These are phyloP conservation scores for Rhodotorula taiwanensis DNA, from an alignment of 768 basidiomycete genomes.

Conservation along the genomic window DNA sequence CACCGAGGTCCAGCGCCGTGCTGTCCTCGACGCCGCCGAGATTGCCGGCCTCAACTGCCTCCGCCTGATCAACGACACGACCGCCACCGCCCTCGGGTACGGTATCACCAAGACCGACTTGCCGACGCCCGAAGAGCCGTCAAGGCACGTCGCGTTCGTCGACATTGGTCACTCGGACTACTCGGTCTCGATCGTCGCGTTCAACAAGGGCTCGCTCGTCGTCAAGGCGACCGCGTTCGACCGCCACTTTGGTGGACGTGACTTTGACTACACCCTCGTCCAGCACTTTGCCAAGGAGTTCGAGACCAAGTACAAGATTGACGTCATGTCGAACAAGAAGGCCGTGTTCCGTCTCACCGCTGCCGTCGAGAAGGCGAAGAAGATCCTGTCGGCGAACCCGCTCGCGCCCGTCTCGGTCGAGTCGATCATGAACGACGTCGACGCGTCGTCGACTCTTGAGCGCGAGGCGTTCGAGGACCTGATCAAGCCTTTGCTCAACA, in stretches of 20 bases:
- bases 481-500: constrained; percentile 65
- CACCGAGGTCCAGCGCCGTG: constrained; percentile 86
- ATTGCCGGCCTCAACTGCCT: constrained; percentile 86
- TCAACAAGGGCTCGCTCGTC: constrained; percentile 83
- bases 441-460: constrained; percentile 75
- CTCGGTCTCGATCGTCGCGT: constrained; percentile 79
- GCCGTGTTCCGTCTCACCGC: constrained; percentile 82
- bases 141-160: constrained; percentile 84
- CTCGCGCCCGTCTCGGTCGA: constrained; percentile 88
- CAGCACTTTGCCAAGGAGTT: constrained; percentile 84
- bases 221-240: constrained; percentile 88
- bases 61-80: constrained; percentile 93
- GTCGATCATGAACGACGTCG: constrained; percentile 91
- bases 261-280: constrained; percentile 87
- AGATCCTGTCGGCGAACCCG: constrained; percentile 85
- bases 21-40: constrained; percentile 76
- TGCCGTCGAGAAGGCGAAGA: constrained; percentile 90
- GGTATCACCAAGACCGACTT: constrained; percentile 98
- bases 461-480: constrained; percentile 78
- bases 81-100: constrained; percentile 91
- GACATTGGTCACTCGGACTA: constrained; percentile 91
- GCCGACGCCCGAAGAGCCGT: constrained; percentile 66
- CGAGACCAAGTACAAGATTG: constrained; percentile 95
- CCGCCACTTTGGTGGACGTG: constrained; percentile 87
- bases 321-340: constrained; percentile 83